Evolutionary conservation across 116 monocot species (phyloP), one percentile per base, ranked within the genome.

Genomic region (Papilionanthe hybrid): DNA sequence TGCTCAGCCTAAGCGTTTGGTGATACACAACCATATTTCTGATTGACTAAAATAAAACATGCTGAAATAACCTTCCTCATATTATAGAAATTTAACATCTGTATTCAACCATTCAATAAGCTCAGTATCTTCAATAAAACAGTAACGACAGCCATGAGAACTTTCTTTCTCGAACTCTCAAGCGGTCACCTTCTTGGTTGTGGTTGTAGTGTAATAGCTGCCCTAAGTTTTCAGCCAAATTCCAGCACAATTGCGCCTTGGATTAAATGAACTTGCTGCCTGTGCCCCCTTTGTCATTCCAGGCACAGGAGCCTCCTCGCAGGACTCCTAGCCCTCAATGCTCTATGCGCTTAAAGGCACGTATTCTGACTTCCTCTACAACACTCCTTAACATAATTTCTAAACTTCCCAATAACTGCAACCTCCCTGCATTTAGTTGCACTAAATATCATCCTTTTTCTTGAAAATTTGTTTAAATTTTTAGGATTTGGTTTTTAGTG

Each of bases 381-480:
- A 72, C 82, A 85, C 88, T 13, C 53, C 2, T 85, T 10, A 42
- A 65, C 65, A 85, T 85, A 60, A 78, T 88, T 48, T 79, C 76
- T 48, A 77, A 50, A 42, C 79, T 88, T n/a, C 85, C 88, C 1
- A 20, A 23, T 60, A 68, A 13, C 66, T 88, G 88, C 85, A 77
- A 80, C 63, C 72, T 88, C 76, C 80, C 84, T n/a, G 9, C 79
- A 12, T 25, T 82, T 80, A 57, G 56, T 53, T 82, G 88, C 80
- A 7, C 79, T 75, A 29, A 68, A 30, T 49, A 11, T 49, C 49
- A 10, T 9, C 0, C 10, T 60, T 23, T 4, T 22, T 32, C 6
- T 49, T 49, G 11, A 49, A 49, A 49, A 49, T 60, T 60, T 60
- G 19, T 60, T n/a, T 0, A 60, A 60, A 0, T 60, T 22, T n/a